A percentile compares a stretch with the other conserved stretches of the same genome.
Conservation (phyloP, 2,329 filamentous ascomycete species). For the Trichophyton benhamiae region DNA sequence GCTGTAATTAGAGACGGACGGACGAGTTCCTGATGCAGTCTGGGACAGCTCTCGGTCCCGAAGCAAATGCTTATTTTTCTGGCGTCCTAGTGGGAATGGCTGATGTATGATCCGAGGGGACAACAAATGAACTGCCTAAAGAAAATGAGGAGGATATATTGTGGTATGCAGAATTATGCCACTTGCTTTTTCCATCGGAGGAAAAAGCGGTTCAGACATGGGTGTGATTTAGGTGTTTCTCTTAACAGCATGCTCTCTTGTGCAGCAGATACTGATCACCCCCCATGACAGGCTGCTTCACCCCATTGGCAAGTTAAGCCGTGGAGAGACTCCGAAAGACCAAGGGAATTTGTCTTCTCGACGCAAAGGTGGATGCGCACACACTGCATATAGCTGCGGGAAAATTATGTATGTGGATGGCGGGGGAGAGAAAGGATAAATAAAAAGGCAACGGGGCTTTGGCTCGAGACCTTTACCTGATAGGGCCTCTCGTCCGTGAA, state of each 20-base stretch:
- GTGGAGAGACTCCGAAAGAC: not conserved
- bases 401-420: not conserved
- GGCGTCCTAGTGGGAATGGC: not conserved
- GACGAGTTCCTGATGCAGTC: not conserved
- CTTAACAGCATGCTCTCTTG: not conserved
- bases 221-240: not conserved
- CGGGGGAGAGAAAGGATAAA: conserved; percentile 1
- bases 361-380: not conserved
- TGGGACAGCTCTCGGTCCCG: not conserved
- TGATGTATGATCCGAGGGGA: not conserved
- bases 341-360: not conserved
- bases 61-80: not conserved
- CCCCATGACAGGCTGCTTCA: not conserved
- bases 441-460: not conserved
- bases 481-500: conserved; percentile 3
- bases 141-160: not conserved
- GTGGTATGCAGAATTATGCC: not conserved
- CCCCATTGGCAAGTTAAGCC: not conserved
- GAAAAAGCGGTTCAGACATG: not conserved
- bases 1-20: not conserved
- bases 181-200: not conserved
- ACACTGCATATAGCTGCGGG: not conserved
- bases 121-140: not conserved
- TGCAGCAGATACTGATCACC: not conserved
- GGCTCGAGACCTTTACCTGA: conserved; percentile 1